These are phyloP conservation scores for Mycosphaerelloides madeirae DNA, from an alignment of 2,329 filamentous ascomycete species.

Conservation along the genomic window DNA sequence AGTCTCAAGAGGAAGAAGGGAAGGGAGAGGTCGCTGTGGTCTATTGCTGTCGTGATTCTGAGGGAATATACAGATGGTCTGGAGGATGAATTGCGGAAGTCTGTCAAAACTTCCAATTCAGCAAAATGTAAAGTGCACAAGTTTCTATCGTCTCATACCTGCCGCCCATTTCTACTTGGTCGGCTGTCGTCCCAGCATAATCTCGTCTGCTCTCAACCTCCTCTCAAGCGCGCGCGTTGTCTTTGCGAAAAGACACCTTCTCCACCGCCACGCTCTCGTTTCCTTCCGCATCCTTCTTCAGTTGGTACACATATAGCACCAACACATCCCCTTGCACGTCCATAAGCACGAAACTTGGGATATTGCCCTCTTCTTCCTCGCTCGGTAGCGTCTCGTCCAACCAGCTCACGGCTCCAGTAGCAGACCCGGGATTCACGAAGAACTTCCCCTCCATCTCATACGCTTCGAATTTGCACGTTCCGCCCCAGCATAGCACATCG, in stretches of 20 bases:
- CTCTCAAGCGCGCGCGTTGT: conserved; percentile 22
- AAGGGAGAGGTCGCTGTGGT: no score
- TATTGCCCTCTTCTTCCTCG: conserved; percentile 59
- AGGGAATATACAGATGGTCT: no score
- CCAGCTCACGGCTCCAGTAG: conserved; percentile 62
- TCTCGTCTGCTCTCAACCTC: conserved; percentile 10
- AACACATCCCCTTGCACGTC: conserved; percentile 97
- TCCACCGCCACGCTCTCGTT: conserved; percentile 52
- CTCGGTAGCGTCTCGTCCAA: conserved; percentile 36
- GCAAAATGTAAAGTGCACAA: no score
- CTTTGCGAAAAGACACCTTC: conserved; percentile 54
- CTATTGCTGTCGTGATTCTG: no score
- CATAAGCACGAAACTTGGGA: conserved; percentile 94
- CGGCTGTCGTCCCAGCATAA: conserved; percentile 11
- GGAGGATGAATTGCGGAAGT: no score
- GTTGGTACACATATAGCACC: conserved; percentile 83
- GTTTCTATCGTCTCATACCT: no score
- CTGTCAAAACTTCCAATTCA: no score
- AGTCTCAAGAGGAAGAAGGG: no score
- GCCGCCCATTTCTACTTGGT: no score
- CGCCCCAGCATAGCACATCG: conserved; percentile 64
- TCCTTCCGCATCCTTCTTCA: conserved; percentile 50
- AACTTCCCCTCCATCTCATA: conserved; percentile 70
- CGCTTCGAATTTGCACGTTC: conserved; percentile 65
- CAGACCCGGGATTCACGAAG: conserved; percentile 65